Conservation (phyloP, 768 basidiomycete genomes). For the Leccinum olivaceopallidum region DNA sequence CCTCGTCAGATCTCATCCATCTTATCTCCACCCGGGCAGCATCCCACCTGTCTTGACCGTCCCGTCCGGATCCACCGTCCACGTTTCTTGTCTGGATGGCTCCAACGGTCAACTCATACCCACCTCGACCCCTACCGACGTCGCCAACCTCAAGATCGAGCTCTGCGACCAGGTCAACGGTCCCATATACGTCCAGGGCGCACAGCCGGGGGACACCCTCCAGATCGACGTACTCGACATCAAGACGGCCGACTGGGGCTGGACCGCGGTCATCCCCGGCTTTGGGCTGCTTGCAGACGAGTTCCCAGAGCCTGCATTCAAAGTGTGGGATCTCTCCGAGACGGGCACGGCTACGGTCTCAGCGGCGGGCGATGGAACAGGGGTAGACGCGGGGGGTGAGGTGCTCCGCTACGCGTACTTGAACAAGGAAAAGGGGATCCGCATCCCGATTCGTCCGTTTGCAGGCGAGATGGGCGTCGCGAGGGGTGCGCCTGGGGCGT, state of each 20-base stretch:
- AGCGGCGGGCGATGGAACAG: no score
- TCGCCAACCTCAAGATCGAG: slow-evolving; percentile 41
- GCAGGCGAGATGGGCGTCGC: slow-evolving; percentile 68
- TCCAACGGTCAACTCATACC: slow-evolving; percentile 59
- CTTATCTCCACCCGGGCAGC: slow-evolving; percentile 28
- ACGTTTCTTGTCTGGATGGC: slow-evolving; percentile 61
- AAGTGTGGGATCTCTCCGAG: slow-evolving; percentile 51
- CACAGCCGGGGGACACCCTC: slow-evolving; percentile 56
- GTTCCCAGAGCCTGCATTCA: slow-evolving; percentile 50
- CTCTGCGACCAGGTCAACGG: slow-evolving; percentile 61
- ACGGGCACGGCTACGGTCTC: slow-evolving; percentile 1
- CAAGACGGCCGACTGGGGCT: slow-evolving; percentile 58
- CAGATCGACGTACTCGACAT: slow-evolving; percentile 59
- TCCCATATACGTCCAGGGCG: slow-evolving; percentile 53
- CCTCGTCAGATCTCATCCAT: background rate
- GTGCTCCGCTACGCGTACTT: slow-evolving; percentile 44
- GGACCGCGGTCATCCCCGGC: slow-evolving; percentile 59
- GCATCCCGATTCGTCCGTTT: slow-evolving; percentile 57
- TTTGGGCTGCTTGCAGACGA: slow-evolving; percentile 61
- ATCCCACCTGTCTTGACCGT: slow-evolving; percentile 52
- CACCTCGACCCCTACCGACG: slow-evolving; percentile 33
- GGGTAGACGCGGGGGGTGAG: slow-evolving; percentile 14
- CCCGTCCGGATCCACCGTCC: slow-evolving; percentile 53
- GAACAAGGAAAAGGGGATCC: slow-evolving; percentile 46
- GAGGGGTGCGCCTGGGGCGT: slow-evolving; percentile 47